phyloP scores from a whole-genome alignment of 176 grass and related monocot genomes.

The Tillandsia fasciculata region DNA sequence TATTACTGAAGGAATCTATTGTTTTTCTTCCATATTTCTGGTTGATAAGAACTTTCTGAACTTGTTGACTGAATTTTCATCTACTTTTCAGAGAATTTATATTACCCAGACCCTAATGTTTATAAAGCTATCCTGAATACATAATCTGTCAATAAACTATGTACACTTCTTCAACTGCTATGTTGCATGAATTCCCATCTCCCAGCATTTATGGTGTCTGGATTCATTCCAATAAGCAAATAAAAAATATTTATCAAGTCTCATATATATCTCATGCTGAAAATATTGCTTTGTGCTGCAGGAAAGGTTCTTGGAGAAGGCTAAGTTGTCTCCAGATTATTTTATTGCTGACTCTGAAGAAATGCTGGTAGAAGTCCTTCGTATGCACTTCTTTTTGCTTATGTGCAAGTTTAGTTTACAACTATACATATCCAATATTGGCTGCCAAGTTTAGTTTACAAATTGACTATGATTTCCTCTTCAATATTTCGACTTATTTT shows the following conservation, averaged over 20 bases:
- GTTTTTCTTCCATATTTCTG: too few relatives aligned
- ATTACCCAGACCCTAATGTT: too few relatives aligned
- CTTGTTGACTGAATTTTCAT: too few relatives aligned
- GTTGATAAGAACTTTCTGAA: too few relatives aligned
- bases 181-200: neutral
- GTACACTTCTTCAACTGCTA: too few relatives aligned
- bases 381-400: neutral
- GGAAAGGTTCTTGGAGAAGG: conserved; percentile 84
- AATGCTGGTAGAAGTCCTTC: conserved; percentile 49
- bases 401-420: neutral
- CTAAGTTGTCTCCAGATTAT: conserved; percentile 90
- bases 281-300: conserved; percentile 29
- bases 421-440: neutral
- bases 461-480: neutral
- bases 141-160: too few relatives aligned
- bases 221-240: neutral
- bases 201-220: neutral
- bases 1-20: neutral
- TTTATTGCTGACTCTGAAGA: conserved; percentile 89
- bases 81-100: too few relatives aligned
- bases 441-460: neutral
- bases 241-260: neutral
- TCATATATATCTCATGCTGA: neutral
- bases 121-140: too few relatives aligned
- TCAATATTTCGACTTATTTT: neutral